Evolutionary conservation across 202 grass and related monocot genomes (phyloP), one percentile per base, ranked within the genome.

Genomic region (Zoysia matrella): DNA sequence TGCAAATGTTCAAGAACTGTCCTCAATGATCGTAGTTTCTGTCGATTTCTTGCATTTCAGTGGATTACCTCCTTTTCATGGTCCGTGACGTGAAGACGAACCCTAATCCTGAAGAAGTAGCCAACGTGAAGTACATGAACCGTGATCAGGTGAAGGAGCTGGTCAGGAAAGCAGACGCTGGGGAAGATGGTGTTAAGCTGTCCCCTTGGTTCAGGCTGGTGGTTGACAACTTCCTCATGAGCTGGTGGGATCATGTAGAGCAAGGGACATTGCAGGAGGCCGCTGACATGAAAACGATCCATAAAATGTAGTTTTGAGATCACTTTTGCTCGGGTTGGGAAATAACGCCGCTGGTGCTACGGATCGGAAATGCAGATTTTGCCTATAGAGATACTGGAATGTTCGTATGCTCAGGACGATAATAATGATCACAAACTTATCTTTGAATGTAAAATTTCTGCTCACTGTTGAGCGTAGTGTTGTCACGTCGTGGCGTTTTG

Each of bases 161-260:
- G 22, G 22, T 30, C 22, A 30, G 22, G 22, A 30, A 30, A 30
- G 22, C 22, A 30, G 22, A 30, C 22, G 22, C 22, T 30, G 22
- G 22, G 22, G 22, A 30, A 30, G 22, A 30, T 30, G 22, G 22
- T 30, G 54, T 98, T 13, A 93, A 93, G 80, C 78, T 95, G 11
- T 92, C 96, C 43, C 96, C 91, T 11, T 98, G 96, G 96, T 98
- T 98, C 80, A 89, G 92, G 84, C 89, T 98, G 60, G 96, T 95
- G 47, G 91, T 93, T 0, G 89, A 92, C 62, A 95, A 94, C 87
- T 95, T 98, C 45, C 91, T 98, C 0, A 88, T 93, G 89, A 77
- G 81, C 52, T 98, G 96, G 96, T 95, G 96, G 96, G 96, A 95
- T 72, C 90, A 92, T 74, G 76, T 98, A 2, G 85, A 98, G 83